These are phyloP conservation scores for Neotropicomus parvogracilis DNA, from an alignment of 1,284 basidiomycete genomes.

Conservation along the genomic window DNA sequence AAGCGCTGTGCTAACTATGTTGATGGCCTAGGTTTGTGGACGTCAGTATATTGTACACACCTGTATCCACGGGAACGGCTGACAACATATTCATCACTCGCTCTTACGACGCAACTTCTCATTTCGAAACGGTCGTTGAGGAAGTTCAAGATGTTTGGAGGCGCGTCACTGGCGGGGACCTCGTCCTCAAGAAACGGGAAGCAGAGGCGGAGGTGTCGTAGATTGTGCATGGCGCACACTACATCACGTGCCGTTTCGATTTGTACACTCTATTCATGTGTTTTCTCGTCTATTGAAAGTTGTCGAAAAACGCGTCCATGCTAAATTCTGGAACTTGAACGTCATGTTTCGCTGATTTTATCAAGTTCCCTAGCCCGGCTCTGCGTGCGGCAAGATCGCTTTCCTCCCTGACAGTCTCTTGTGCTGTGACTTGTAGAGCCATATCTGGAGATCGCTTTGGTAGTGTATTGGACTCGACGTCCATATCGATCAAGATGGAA, in stretches of 20 bases:
- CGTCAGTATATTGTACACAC: conserved; percentile 86
- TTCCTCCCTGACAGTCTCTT: conserved; percentile 44
- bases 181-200: conserved; percentile 83
- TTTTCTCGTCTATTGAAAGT: conserved; percentile 10
- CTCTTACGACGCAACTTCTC: conserved; percentile 97
- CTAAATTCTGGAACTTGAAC: conserved; percentile 83
- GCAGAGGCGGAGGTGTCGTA: conserved; percentile 52
- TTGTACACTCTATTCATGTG: conserved; percentile 7
- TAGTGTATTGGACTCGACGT: conserved; percentile 61
- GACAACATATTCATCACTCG: conserved; percentile 96
- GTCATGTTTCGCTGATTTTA: conserved; percentile 86
- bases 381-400: conserved; percentile 60
- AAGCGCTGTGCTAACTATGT: conserved; percentile 6
- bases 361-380: conserved; percentile 74
- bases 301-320: conserved; percentile 58
- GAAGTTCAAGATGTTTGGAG: conserved; percentile 94
- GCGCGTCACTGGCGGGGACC: conserved; percentile 70
- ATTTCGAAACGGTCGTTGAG: conserved; percentile 97
- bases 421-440: conserved; percentile 16
- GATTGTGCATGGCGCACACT: conserved; percentile 9
- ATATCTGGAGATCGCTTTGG: conserved; percentile 51
- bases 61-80: conserved; percentile 74
- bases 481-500: conserved; percentile 85
- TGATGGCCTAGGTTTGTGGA: conserved; percentile 75
- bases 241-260: conserved; percentile 3